Base-by-base conservation (phyloP, 768 basidiomycete genomes). In the Trametes sanguinea region DNA sequence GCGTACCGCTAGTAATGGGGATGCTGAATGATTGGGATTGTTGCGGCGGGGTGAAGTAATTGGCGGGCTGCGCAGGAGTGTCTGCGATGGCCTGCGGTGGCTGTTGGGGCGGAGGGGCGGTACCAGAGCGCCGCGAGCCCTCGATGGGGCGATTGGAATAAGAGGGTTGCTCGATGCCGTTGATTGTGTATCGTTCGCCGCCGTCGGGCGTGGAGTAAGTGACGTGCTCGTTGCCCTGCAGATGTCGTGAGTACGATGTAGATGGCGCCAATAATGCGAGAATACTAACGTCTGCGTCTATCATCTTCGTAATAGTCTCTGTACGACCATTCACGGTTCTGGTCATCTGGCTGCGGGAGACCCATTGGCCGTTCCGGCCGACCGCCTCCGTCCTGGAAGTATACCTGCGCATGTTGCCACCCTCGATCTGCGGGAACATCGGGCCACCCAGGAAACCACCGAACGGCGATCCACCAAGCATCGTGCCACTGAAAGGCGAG, bases 191-290 rank as follows among this genome's bases (percentile, higher is more conserved):
- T 2, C 84, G 75, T 68, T 89, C 80, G 8, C 90, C 90, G 57
- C 90, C 90, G 57, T 92, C 88, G 5, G 86, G 83, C 58, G 81
- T 83, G 7, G 79, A 85, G 54, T 85, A 83, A 11, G 81, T 85
- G 50, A 88, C 76, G 71, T 91, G 88, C 67, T 90, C 88, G 65
- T 90, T 90, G 2, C 90, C 90, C 90, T 92, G 63, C 2, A 47
- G 51, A 17, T 47, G 43, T 66, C 35, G 51, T 69, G n/a, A 67
- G 37, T 22, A 22, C 22, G 22, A 22, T 22, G 22, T 22, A 22
- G 22, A 22, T 22, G 22, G 22, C 22, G 22, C 22, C 22, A 22
- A 54, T 51, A 16, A 55, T 13, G 50, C 6, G 51, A 6, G 39
- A 44, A 33, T 14, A 73, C 86, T 66, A 68, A 90, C 90, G 40